These are phyloP conservation scores for Lactuca sativa DNA, from an alignment of 129 eudicot genomes.

Conservation along the genomic window DNA sequence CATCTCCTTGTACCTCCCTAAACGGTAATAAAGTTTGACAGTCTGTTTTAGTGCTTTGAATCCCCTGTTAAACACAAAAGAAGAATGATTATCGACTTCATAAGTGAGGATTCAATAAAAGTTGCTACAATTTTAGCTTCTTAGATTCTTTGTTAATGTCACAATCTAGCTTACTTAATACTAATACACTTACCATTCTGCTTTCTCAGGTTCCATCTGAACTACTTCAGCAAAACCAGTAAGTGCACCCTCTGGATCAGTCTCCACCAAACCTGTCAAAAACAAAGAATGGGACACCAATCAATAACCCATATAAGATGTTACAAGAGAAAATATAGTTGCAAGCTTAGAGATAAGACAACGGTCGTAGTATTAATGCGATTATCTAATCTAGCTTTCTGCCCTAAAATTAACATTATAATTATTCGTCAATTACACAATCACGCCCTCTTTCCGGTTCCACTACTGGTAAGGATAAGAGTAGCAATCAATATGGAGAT, in stretches of 20 bases:
- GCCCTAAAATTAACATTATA: background rate
- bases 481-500: slow-evolving; percentile 4
- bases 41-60: slow-evolving; percentile 98
- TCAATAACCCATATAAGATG: background rate
- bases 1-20: slow-evolving; percentile 97
- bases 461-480: background rate
- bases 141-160: slow-evolving; percentile 11
- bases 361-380: background rate
- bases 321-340: slow-evolving; percentile 6
- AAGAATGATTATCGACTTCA: slow-evolving; percentile 18
- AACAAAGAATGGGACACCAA: slow-evolving; percentile 12
- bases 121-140: background rate
- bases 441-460: background rate
- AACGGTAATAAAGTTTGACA: slow-evolving; percentile 81
- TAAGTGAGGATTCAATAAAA: background rate
- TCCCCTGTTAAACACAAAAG: slow-evolving; percentile 62
- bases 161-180: slow-evolving; percentile 15
- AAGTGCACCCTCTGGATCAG: slow-evolving; percentile 95
- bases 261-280: slow-evolving; percentile 82
- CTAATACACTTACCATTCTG: slow-evolving; percentile 75
- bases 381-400: too few relatives aligned
- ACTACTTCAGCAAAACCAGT: slow-evolving; percentile 96
- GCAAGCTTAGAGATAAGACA: background rate
- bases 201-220: slow-evolving; percentile 95
- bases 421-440: background rate